phyloP scores from a whole-genome alignment of 345 rosid species.

The Eucalyptus regnans region DNA sequence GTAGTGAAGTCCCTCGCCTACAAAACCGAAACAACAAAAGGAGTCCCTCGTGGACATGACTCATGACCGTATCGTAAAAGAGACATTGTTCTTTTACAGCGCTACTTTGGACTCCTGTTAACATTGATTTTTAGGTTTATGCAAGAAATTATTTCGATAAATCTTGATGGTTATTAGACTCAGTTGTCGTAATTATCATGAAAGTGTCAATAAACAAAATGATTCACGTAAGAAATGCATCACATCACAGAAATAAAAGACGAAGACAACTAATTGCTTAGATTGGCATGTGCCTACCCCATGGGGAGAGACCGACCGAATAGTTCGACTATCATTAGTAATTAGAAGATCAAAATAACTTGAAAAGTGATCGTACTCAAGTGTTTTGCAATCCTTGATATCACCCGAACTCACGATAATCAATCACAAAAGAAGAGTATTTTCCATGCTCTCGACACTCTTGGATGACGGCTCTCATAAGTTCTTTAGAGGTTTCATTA shows the following conservation, averaged over 20 bases:
- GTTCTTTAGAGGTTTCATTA: neutral
- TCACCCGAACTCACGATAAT: rapidly evolving
- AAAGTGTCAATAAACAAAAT: neutral
- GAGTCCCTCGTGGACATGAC: neutral
- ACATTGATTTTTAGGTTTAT: neutral
- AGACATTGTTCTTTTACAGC: neutral
- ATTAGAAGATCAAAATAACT: neutral
- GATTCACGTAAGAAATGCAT: neutral
- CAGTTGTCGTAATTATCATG: neutral
- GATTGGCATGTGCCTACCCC: neutral
- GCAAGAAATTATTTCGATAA: neutral
- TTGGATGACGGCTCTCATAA: neutral
- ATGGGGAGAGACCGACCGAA: rapidly evolving
- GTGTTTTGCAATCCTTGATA: neutral
- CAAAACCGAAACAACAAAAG: neutral
- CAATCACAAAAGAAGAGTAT: neutral
- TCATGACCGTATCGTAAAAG: neutral
- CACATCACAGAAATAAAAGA: neutral
- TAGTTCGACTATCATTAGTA: neutral
- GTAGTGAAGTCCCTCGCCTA: neutral
- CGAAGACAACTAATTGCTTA: neutral
- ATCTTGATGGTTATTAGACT: neutral
- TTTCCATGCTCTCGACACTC: neutral
- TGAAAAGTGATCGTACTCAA: rapidly evolving
- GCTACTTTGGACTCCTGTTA: neutral